These are phyloP conservation scores for Colletotrichum tropicicola DNA, from an alignment of 2,329 filamentous ascomycete species.

Conservation along the genomic window DNA sequence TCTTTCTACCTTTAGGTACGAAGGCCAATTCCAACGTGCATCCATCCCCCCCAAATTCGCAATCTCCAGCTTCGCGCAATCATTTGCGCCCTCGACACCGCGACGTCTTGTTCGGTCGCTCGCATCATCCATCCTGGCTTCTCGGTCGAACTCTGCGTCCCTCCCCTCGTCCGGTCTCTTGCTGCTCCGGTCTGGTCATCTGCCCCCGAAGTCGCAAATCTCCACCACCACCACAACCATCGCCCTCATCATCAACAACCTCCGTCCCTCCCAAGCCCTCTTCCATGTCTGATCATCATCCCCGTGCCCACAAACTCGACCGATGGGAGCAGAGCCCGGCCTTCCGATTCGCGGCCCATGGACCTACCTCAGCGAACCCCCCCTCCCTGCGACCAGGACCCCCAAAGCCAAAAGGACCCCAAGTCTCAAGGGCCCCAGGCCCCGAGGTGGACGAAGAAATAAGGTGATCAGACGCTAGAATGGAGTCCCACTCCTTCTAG, in stretches of 20 bases:
- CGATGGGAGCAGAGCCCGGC: background rate
- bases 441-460: slow-evolving; percentile 19
- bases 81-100: background rate
- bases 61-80: slow-evolving; percentile 26
- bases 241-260: background rate
- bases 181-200: slow-evolving; percentile 1
- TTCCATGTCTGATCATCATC: slow-evolving; percentile 24
- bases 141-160: background rate
- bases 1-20: too few species aligned
- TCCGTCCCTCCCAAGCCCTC: slow-evolving; percentile 9
- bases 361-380: background rate
- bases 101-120: background rate
- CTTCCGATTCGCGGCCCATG: slow-evolving; percentile 15
- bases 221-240: background rate
- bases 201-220: slow-evolving; percentile 11
- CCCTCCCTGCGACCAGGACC: background rate
- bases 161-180: background rate
- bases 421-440: background rate
- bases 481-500: slow-evolving; percentile 44
- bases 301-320: slow-evolving; percentile 19
- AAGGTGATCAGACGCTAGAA: slow-evolving; percentile 42
- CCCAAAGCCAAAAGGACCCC: background rate
- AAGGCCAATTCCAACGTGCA: slow-evolving; percentile 16
- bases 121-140: too few species aligned
- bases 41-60: slow-evolving; percentile 22